Percentiles rank a stretch among this genome's conserved stretches.
Conservation (phyloP, 306 rosid species). For the Quercus ilex region DNA sequence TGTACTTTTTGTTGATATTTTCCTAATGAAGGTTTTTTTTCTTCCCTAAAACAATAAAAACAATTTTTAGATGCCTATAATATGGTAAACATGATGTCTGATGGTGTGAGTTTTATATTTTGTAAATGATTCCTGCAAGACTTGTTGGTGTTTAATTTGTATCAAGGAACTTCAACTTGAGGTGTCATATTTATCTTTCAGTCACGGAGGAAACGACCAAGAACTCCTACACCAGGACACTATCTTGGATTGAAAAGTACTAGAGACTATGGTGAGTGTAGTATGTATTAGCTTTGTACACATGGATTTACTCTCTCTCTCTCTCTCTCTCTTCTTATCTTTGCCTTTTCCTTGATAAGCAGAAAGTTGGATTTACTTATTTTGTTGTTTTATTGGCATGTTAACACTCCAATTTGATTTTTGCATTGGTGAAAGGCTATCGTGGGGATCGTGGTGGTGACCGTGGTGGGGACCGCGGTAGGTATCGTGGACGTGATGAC, state of each 20-base stretch:
- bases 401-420: neutral
- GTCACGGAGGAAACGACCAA: conserved; percentile 95
- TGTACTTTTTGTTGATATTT: too few species aligned
- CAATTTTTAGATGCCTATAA: neutral
- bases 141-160: conserved; percentile 11
- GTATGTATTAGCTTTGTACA: neutral
- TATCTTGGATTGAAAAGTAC: conserved; percentile 91
- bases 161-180: conserved; percentile 13
- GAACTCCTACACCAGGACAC: conserved; percentile 99
- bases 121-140: conserved; percentile 2
- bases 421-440: conserved; percentile 29
- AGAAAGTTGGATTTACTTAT: neutral
- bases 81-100: neutral
- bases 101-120: conserved; percentile 2
- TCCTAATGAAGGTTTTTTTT: conserved; percentile 6
- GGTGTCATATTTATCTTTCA: conserved; percentile 47
- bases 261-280: conserved; percentile 68
- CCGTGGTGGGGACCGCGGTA: conserved; percentile 62
- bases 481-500: conserved; percentile 79
- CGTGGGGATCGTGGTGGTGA: conserved; percentile 35
- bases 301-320: neutral
- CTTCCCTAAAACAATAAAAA: neutral
- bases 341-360: neutral
- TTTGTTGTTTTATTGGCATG: neutral
- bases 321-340: neutral